phyloP scores from a whole-genome alignment of 2,329 filamentous ascomycete species.

The Trichoderma endophyticum region DNA sequence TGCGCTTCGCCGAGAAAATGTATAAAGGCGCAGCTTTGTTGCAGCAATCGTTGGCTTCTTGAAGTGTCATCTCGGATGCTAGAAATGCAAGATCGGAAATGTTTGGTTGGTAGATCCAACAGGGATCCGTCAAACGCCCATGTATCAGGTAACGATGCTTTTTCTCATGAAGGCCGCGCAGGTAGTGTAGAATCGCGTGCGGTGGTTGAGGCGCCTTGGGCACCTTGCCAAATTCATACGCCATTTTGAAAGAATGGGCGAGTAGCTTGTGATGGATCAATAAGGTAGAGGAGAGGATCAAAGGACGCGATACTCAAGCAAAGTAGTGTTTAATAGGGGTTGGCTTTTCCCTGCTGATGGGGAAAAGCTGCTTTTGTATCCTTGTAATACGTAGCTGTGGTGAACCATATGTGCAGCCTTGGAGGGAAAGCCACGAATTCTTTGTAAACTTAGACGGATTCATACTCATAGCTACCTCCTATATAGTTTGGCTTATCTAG shows the following conservation, averaged over 20 bases:
- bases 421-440: background rate
- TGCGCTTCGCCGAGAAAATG: background rate
- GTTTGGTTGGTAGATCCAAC: background rate
- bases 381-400: background rate
- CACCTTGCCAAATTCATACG: background rate
- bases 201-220: background rate
- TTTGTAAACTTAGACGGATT: background rate
- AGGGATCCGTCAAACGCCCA: background rate
- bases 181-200: background rate
- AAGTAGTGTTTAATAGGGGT: background rate
- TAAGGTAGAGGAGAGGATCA: accelerated
- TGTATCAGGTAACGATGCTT: background rate
- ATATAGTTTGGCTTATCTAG: background rate
- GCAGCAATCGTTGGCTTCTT: background rate
- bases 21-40: background rate
- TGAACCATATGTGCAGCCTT: background rate
- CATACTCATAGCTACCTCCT: background rate
- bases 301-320: background rate
- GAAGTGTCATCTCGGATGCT: background rate
- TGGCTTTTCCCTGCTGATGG: background rate
- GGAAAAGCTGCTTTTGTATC: background rate
- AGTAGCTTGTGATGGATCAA: background rate
- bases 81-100: background rate
- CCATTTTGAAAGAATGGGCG: background rate
- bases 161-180: background rate